Conservation (phyloP, 2,329 filamentous ascomycete species). For the Cadophora malorum region DNA sequence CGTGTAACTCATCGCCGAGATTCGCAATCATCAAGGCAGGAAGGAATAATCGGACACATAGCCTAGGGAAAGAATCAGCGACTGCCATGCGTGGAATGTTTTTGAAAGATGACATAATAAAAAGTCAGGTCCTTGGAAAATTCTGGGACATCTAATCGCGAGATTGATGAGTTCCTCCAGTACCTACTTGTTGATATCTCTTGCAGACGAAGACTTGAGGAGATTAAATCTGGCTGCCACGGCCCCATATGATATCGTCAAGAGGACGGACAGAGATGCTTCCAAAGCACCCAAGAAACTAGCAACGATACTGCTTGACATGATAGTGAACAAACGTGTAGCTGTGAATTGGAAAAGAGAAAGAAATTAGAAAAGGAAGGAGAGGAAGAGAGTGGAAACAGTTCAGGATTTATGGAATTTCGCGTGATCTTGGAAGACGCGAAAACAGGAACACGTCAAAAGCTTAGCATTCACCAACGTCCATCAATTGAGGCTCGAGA, state of each 20-base stretch:
- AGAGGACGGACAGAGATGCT: constrained; percentile 58
- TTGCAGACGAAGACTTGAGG: constrained; percentile 54
- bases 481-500: neutral
- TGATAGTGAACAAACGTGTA: constrained; percentile 2
- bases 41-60: constrained; percentile 59
- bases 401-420: neutral
- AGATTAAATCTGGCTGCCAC: constrained; percentile 57
- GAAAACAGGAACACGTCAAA: neutral
- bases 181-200: constrained; percentile 54
- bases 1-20: constrained; percentile 56
- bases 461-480: neutral
- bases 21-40: constrained; percentile 60
- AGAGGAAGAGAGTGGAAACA: neutral
- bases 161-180: neutral
- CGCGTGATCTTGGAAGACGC: neutral
- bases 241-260: constrained; percentile 60
- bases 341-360: neutral
- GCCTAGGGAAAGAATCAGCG: neutral
- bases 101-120: no score
- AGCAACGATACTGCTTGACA: constrained; percentile 32
- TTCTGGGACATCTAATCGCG: neutral
- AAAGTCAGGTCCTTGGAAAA: neutral
- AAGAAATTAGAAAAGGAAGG: neutral
- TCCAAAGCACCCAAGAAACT: constrained; percentile 59
- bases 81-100: neutral